phyloP scores from a whole-genome alignment of 2,329 filamentous ascomycete genomes.

The Aspergillus viridinutans region DNA sequence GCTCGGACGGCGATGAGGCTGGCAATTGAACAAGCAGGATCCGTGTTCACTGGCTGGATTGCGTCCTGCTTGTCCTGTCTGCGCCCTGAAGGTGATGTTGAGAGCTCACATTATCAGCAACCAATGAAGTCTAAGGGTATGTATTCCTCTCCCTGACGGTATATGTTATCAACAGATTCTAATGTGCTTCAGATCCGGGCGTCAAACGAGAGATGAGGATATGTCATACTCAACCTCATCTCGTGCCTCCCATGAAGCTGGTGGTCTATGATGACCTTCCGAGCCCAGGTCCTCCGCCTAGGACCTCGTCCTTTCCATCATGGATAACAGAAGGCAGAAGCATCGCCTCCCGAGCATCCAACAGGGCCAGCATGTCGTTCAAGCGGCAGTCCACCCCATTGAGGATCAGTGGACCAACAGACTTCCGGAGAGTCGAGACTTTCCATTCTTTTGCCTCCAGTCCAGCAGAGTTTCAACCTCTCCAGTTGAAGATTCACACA shows the following conservation, averaged over 20 bases:
- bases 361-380: constrained; percentile 38
- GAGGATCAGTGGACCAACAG: constrained; percentile 41
- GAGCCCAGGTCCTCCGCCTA: constrained; percentile 26
- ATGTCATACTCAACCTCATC: constrained; percentile 44
- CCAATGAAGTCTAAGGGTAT: constrained; percentile 19
- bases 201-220: constrained; percentile 42
- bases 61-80: constrained; percentile 36
- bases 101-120: constrained; percentile 20
- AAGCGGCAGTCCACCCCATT: constrained; percentile 31
- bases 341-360: constrained; percentile 36
- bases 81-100: constrained; percentile 19
- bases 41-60: constrained; percentile 38
- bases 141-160: not conserved
- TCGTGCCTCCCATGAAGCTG: constrained; percentile 45
- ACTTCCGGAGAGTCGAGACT: constrained; percentile 38
- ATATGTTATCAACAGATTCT: not conserved
- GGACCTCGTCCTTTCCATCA: constrained; percentile 34
- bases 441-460: constrained; percentile 7
- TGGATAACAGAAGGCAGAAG: constrained; percentile 38
- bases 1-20: constrained; percentile 34
- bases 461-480: constrained; percentile 32
- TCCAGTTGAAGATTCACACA: constrained; percentile 46
- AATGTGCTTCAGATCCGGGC: constrained; percentile 22
- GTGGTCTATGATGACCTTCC: constrained; percentile 40
- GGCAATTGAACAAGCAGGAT: constrained; percentile 37